phyloP scores from a whole-genome alignment of 2,329 filamentous ascomycete genomes.

The Talaromyces sp. region DNA sequence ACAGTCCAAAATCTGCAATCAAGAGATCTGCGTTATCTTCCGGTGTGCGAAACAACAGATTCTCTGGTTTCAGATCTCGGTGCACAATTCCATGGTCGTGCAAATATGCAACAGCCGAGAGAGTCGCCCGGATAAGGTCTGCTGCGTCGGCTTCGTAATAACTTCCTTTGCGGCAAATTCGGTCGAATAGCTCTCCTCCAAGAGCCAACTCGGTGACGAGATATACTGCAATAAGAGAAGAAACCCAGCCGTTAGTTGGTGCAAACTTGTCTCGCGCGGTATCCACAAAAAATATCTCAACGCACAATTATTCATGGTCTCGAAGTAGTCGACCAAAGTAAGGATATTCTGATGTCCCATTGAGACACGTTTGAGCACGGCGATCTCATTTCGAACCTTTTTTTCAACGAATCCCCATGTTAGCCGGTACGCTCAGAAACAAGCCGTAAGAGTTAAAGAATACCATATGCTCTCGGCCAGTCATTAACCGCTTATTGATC shows the following conservation, averaged over 20 bases:
- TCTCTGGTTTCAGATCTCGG: constrained; percentile 95
- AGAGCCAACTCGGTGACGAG: constrained; percentile 95
- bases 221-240: constrained; percentile 57
- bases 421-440: neutral
- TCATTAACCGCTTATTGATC: constrained; percentile 98
- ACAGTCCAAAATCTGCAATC: constrained; percentile 94
- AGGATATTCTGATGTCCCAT: constrained; percentile 99
- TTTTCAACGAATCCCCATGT: neutral
- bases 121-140: constrained; percentile 86
- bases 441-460: constrained; percentile 6
- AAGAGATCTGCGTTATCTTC: constrained; percentile 96
- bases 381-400: constrained; percentile 94
- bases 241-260: neutral
- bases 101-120: constrained; percentile 96
- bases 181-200: constrained; percentile 94
- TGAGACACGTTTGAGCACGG: constrained; percentile 93
- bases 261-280: neutral
- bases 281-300: constrained; percentile 1
- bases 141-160: constrained; percentile 98
- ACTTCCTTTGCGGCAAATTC: constrained; percentile 95
- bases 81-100: constrained; percentile 99
- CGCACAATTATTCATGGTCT: constrained; percentile 94
- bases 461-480: constrained; percentile 96
- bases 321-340: constrained; percentile 97
- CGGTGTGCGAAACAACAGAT: constrained; percentile 90